Percentiles rank a stretch among this genome's conserved stretches.
Evolutionary conservation across 805 yeast species (phyloP).

Genomic region (Ogataea naganishii): DNA sequence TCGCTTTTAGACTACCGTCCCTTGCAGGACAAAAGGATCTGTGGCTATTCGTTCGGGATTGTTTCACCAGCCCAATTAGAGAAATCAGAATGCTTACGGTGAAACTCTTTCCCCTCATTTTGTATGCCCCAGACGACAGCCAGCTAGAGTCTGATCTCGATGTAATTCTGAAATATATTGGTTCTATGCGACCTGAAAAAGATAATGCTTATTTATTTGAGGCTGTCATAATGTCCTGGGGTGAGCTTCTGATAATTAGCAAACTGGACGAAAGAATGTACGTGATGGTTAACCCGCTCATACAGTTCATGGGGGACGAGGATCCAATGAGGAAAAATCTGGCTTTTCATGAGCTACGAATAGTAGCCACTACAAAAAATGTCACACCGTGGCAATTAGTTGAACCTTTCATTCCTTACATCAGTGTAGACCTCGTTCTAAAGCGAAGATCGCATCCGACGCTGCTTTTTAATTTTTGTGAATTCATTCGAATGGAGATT

Average conservation of each 20-base stretch:
- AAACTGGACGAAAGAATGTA: conserved; percentile 59
- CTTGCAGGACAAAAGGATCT: conserved; percentile 17
- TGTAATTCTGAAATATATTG: conserved; percentile 31
- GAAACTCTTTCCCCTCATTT: conserved; percentile 44
- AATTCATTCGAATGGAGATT: conserved; percentile 53
- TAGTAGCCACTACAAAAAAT: conserved; percentile 45
- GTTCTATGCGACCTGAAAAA: conserved; percentile 30
- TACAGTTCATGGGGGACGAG: conserved; percentile 56
- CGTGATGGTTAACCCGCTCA: conserved; percentile 52
- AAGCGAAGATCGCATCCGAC: conserved; percentile 38
- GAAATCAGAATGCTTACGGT: conserved; percentile 47
- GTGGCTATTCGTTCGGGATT: conserved; percentile 32
- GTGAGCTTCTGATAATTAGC: conserved; percentile 52
- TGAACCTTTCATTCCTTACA: conserved; percentile 69
- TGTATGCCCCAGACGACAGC: conserved; percentile 31
- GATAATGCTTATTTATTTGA: conserved; percentile 39
- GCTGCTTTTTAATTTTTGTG: conserved; percentile 52
- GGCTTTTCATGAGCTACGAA: conserved; percentile 55
- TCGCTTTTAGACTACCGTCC: conserved; percentile 43
- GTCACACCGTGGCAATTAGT: conserved; percentile 72
- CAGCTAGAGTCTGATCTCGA: conserved; percentile 36
- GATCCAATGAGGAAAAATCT: conserved; percentile 61
- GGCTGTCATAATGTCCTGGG: conserved; percentile 52
- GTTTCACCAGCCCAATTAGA: conserved; percentile 36
- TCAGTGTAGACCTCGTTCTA: conserved; percentile 57